phyloP scores from a whole-genome alignment of 2,329 filamentous ascomycete genomes.

The Rhexocercosporidium sp. region DNA sequence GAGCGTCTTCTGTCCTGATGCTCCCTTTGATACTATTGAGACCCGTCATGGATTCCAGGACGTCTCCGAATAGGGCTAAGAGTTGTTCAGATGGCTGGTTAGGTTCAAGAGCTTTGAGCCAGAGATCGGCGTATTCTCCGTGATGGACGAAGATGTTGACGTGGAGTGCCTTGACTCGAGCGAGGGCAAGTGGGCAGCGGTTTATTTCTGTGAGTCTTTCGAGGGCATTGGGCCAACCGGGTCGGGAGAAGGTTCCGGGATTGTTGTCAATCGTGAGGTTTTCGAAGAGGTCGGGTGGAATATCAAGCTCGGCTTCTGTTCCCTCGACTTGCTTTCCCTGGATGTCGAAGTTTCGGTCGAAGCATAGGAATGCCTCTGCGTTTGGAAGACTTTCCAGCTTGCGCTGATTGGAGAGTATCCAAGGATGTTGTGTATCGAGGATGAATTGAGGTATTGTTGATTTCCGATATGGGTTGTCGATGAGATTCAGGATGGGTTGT shows the following conservation, averaged over 20 bases:
- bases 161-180: constrained; percentile 11
- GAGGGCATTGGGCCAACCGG: constrained; percentile 20
- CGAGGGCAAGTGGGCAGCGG: constrained; percentile 11
- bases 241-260: constrained; percentile 8
- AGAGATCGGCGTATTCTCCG: background rate
- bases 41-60: constrained; percentile 16
- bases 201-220: constrained; percentile 18
- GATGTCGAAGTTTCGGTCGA: background rate
- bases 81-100: constrained; percentile 7
- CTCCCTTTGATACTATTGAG: constrained; percentile 7
- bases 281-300: constrained; percentile 13
- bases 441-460: constrained; percentile 21
- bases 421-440: constrained; percentile 21
- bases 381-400: constrained; percentile 19
- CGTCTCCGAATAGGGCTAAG: constrained; percentile 14
- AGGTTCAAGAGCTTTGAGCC: constrained; percentile 9
- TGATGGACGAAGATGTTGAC: constrained; percentile 15
- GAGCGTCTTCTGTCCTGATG: constrained; percentile 8
- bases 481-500: constrained; percentile 14
- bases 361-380: constrained; percentile 14
- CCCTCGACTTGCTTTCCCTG: background rate
- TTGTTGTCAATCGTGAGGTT: constrained; percentile 12
- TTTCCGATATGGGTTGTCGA: constrained; percentile 17
- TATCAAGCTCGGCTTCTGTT: constrained; percentile 1
- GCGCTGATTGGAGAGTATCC: constrained; percentile 18